Conservation (phyloP, 176 grass and related monocot species). For the Triticum urartu region DNA sequence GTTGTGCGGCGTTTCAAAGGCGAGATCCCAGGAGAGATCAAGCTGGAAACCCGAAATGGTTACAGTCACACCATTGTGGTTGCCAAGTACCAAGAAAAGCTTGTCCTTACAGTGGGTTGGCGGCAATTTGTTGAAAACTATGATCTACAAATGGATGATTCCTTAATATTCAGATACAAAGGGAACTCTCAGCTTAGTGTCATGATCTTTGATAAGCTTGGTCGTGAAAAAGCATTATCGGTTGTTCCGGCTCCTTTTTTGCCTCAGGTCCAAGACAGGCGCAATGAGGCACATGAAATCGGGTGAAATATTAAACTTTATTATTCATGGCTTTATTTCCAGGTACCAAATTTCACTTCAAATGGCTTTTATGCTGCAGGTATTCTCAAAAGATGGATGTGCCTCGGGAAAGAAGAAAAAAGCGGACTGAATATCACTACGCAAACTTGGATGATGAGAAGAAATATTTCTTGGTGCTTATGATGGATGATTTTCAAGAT, state of each 20-base stretch:
- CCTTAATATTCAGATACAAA: not conserved
- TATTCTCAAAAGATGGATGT: not conserved
- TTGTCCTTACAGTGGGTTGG: not conserved
- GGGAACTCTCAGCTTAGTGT: not conserved
- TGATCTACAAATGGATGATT: constrained; percentile 14
- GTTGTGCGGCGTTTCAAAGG: not conserved
- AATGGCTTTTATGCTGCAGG: not conserved
- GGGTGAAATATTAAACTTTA: not conserved
- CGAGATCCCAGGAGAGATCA: not conserved
- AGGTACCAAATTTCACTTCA: not conserved
- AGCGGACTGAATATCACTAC: not conserved
- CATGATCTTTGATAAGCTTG: constrained; percentile 1
- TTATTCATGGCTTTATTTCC: not conserved
- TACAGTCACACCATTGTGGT: not conserved
- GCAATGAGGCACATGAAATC: not conserved
- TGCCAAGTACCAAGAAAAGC: constrained; percentile 4
- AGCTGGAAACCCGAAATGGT: constrained; percentile 8
- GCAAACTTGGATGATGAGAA: not conserved
- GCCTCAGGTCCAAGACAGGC: not conserved
- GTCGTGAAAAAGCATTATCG: not conserved
- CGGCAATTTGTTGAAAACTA: not conserved
- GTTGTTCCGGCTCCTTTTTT: not conserved
- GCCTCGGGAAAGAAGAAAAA: not conserved
- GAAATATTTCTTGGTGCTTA: not conserved
- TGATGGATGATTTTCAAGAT: not conserved